These are phyloP conservation scores for Aspergillus pseudotamarii DNA, from an alignment of 2,329 filamentous ascomycete species.

Conservation along the genomic window DNA sequence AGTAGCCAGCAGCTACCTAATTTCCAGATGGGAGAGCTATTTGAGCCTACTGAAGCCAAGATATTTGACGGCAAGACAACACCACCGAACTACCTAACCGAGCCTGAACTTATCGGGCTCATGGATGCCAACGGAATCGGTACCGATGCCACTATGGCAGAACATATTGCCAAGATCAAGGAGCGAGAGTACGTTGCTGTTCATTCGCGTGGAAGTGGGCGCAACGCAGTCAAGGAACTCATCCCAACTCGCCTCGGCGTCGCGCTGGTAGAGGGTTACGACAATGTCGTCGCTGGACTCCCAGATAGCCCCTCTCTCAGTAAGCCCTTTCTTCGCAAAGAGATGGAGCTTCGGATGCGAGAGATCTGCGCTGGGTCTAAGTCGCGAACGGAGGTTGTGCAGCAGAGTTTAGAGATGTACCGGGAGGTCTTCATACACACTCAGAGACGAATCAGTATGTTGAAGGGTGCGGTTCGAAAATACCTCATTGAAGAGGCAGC, in stretches of 20 bases:
- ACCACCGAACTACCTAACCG: constrained; percentile 83
- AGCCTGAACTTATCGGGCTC: constrained; percentile 90
- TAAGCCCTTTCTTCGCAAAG: constrained; percentile 94
- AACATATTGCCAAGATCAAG: constrained; percentile 96
- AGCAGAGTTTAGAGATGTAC: constrained; percentile 85
- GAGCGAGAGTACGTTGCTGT: constrained; percentile 82
- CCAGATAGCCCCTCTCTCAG: constrained; percentile 67
- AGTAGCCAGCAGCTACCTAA: constrained; percentile 79
- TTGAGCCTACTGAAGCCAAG: constrained; percentile 84
- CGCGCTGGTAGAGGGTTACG: constrained; percentile 90
- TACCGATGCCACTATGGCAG: constrained; percentile 98
- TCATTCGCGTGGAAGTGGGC: constrained; percentile 53
- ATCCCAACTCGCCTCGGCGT: constrained; percentile 90
- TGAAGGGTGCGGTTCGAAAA: constrained; percentile 61
- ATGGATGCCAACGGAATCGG: constrained; percentile 99
- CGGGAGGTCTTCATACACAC: constrained; percentile 82
- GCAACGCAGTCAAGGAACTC: constrained; percentile 72
- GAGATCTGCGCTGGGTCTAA: constrained; percentile 88
- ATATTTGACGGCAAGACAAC: constrained; percentile 90
- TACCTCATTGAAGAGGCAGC: constrained; percentile 52
- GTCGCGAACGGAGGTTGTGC: constrained; percentile 73
- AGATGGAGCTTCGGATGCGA: constrained; percentile 98
- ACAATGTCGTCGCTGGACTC: constrained; percentile 88
- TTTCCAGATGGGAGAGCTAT: constrained; percentile 77
- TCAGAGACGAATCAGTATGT: constrained; percentile 69